Base-by-base conservation (phyloP, 768 basidiomycete species). In the Boletellus emodensis region DNA sequence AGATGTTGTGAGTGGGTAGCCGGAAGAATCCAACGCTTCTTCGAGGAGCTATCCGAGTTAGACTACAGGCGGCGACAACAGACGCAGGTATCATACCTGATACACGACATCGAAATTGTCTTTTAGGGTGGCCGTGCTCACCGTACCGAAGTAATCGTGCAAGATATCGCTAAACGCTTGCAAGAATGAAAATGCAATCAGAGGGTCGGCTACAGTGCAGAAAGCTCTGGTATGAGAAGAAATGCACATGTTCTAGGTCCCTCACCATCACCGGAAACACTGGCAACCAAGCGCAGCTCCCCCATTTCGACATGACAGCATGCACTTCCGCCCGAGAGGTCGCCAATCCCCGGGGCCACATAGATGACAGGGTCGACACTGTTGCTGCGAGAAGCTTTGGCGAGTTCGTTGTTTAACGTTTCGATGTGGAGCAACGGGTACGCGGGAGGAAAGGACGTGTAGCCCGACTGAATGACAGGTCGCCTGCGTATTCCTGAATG, bases 101-200 rank as follows among this genome's bases (percentile, higher is more conserved):
- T 97, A 95, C 7, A 96, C 93, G 22, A 91, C 82, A 61, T 97
- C 94, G 67, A 96, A 95, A 66, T 95, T 90, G 53, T 96, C 93
- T 59, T 84, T 89, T 56, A 97, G 70, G 3, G 82, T 84, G 6
- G 81, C 78, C 22, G 88, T 82, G 30, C 87, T 90, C 20, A 94
- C 75, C n/a, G 82, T 79, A 1, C 90, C 93, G 56, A 96, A 84
- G 64, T 97, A 97, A 53, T 95, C 91, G 43, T 76, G 73, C 40
- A 97, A 70, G 40, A 94, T 86, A 44, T 90, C 85, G 34, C 88
- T 69, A 64, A 97, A 94, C 1, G 87, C 83, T 62, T 90, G 83
- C 26, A 96, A 66, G 64, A 95, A 96, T 1, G 92, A 79, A 63
- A 97, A 94, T 9, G 87, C 93, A 51, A 92, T 84, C 33, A 94